Evolutionary conservation across 1,284 basidiomycete genomes (phyloP), one percentile per base, ranked within the genome.

Genomic region (Marasmius oreades): DNA sequence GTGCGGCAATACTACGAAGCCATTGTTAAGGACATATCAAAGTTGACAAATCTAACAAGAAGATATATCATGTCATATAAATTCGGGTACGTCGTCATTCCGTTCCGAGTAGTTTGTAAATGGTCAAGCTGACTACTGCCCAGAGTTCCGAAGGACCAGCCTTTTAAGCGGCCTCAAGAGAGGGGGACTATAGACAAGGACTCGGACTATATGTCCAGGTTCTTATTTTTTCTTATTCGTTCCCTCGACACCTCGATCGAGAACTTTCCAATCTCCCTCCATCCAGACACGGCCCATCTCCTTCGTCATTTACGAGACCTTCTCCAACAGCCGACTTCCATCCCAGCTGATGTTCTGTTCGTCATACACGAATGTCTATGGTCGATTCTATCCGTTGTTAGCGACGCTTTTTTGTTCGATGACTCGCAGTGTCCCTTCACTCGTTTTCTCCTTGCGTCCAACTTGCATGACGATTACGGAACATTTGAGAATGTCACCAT

Each of bases 341-440:
- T 14, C 28, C 5, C 10, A 14, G 26, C 18, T 1, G 18, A n/a
- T n/a, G 4, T 33, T 12, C 31, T 18, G 10, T 8, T 20, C 12
- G 14, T 51, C 0, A 7, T 54, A 3, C 53, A 54, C 10, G 1
- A 36, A 4, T 1, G 31, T 16, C 14, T 55, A 2, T 55, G 54
- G 55, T 8, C 23, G 14, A 14, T 56, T 1, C 39, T 56, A 11
- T 46, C 37, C 0, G 22, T 11, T 3, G 48, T 50, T 1, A 34
- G 39, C 14, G 5, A 12, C 2, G 18, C 51, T 23, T 56, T 46
- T 42, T 6, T 31, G 2, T 11, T 23, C 8, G 14, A 52, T 26
- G 55, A 56, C 3, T n/a, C 4, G 16, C 10, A 33, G n/a, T 56
- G 55, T 18, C 55, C 55, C 1, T 56, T 45, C 12, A 56, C 55